These are phyloP conservation scores for Neopestalotiopsis rosae DNA, from an alignment of 2,329 filamentous ascomycete species.

Conservation along the genomic window DNA sequence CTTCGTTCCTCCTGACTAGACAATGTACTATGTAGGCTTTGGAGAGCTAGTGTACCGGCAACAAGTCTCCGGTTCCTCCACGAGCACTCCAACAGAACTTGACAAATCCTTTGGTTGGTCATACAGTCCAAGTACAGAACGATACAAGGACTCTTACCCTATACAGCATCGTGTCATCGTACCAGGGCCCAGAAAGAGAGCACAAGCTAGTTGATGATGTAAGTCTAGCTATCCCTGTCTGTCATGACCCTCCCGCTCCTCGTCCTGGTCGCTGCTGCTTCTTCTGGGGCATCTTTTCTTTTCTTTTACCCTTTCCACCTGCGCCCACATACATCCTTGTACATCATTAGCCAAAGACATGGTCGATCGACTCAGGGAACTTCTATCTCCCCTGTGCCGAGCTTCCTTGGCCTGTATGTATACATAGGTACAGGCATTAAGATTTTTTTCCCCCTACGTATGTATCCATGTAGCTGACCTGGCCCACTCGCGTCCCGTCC, in stretches of 20 bases:
- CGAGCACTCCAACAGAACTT: not conserved
- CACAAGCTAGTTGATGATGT: constrained; percentile 10
- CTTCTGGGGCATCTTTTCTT: constrained; percentile 22
- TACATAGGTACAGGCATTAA: not conserved
- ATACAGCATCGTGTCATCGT: not conserved
- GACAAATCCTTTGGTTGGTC: not conserved
- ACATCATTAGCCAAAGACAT: constrained; percentile 6
- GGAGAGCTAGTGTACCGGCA: not conserved
- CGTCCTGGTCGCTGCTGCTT: constrained; percentile 25
- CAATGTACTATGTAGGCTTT: not conserved
- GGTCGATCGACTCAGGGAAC: constrained; percentile 14
- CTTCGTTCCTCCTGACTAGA: not conserved
- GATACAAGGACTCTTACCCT: not conserved
- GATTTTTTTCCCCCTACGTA: not conserved
- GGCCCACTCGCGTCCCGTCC: constrained; percentile 12
- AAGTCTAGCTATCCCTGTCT: constrained; percentile 30
- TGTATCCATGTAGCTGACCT: too few relatives aligned
- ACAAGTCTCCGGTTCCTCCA: not conserved
- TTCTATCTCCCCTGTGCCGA: constrained; percentile 6
- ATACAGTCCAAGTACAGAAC: not conserved
- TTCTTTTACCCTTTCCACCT: constrained; percentile 6
- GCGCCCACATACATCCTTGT: constrained; percentile 18
- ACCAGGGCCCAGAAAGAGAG: not conserved
- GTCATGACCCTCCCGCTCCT: constrained; percentile 26
- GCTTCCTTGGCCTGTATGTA: not conserved